Evolutionary conservation across 352 stramenopile genomes (phyloP).

Genomic region (Globisporangium apiculatum): DNA sequence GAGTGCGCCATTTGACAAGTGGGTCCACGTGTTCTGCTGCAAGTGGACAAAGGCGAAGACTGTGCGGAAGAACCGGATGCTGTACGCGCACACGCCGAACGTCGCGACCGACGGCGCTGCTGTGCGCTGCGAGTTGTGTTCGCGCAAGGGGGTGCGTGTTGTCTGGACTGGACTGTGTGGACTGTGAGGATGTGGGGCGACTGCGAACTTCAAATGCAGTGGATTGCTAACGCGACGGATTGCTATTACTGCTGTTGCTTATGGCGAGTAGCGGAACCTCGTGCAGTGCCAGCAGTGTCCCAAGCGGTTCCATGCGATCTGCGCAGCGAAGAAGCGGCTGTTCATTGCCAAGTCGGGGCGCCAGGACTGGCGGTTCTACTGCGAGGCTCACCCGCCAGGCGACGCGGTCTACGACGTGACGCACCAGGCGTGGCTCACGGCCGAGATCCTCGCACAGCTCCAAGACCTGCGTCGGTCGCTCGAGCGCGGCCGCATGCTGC

Average conservation of each 20-base stretch:
- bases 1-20: slow-evolving; percentile 25
- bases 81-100: slow-evolving; percentile 34
- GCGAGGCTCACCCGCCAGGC: slow-evolving; percentile 47
- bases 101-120: slow-evolving; percentile 17
- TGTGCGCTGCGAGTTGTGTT: slow-evolving; percentile 56
- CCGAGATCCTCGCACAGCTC: slow-evolving; percentile 64
- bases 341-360: slow-evolving; percentile 55
- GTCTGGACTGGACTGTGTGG: neutral
- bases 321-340: slow-evolving; percentile 54
- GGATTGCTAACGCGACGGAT: neutral
- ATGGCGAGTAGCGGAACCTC: slow-evolving; percentile 30
- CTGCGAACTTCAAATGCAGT: no score
- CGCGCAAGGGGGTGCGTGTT: slow-evolving; percentile 28
- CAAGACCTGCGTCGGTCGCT: slow-evolving; percentile 69
- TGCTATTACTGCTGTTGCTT: neutral
- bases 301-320: slow-evolving; percentile 72
- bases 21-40: slow-evolving; percentile 73
- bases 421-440: slow-evolving; percentile 71
- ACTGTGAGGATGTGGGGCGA: neutral
- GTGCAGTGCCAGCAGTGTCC: slow-evolving; percentile 46
- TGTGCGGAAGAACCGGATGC: slow-evolving; percentile 54
- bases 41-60: slow-evolving; percentile 71
- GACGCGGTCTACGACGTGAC: slow-evolving; percentile 65
- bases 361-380: slow-evolving; percentile 76
- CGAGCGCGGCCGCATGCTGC: slow-evolving; percentile 75